Percentiles rank a stretch among this genome's conserved stretches.
Evolutionary conservation across 805 yeast species (phyloP).

Genomic region (Cyberlindnera bimundalis): DNA sequence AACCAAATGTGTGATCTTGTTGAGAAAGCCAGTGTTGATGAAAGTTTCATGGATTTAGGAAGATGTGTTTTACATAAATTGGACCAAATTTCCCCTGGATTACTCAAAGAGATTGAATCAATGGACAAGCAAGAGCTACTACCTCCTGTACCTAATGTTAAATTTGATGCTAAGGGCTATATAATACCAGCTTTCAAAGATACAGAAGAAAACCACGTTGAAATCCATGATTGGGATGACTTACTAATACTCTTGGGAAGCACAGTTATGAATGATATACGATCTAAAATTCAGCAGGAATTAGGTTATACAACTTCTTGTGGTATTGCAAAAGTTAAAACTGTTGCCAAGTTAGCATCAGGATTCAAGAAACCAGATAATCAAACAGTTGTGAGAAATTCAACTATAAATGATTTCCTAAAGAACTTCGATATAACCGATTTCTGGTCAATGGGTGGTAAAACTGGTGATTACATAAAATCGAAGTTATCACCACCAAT

Average conservation of each 20-base stretch:
- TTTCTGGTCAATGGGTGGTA: constrained; percentile 91
- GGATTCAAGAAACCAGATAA: constrained; percentile 81
- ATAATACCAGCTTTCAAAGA: constrained; percentile 17
- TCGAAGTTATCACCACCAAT: constrained; percentile 42
- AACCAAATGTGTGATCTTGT: constrained; percentile 59
- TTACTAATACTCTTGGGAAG: constrained; percentile 66
- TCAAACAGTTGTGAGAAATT: constrained; percentile 68
- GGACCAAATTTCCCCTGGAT: constrained; percentile 44
- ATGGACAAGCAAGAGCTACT: constrained; percentile 21
- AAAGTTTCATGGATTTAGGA: constrained; percentile 84
- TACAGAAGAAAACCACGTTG: constrained; percentile 2
- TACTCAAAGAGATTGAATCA: constrained; percentile 25
- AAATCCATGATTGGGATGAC: constrained; percentile 74
- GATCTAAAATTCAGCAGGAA: constrained; percentile 48
- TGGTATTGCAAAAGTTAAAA: constrained; percentile 75
- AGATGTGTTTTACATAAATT: constrained; percentile 47
- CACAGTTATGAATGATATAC: constrained; percentile 47
- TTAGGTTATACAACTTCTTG: constrained; percentile 87
- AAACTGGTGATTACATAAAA: constrained; percentile 61
- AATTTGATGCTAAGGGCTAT: constrained; percentile 26
- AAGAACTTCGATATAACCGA: constrained; percentile 62
- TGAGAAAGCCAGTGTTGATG: constrained; percentile 96
- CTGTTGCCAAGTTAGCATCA: constrained; percentile 82
- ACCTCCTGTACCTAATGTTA: constrained; percentile 43
- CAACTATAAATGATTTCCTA: constrained; percentile 49